A percentile compares a stretch with the other conserved stretches of the same genome.
Evolutionary conservation across 2,329 filamentous ascomycete species (phyloP).

Genomic region (Fusarium sp.): DNA sequence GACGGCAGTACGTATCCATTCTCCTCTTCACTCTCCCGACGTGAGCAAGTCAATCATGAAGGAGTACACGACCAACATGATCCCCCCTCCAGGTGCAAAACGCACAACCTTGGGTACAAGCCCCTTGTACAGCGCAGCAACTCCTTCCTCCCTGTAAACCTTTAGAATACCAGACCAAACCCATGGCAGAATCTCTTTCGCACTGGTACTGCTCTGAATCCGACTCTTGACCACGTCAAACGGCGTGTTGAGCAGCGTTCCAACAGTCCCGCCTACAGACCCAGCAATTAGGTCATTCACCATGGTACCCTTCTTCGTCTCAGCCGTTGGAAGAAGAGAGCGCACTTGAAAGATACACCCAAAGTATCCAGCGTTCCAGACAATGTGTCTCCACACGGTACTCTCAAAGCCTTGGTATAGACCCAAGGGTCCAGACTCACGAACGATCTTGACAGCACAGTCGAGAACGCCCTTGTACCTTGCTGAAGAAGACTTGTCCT

Average conservation of each 20-base stretch:
- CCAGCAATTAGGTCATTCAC: background rate
- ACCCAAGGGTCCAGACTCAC: background rate
- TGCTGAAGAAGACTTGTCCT: background rate
- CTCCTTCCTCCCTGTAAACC: background rate
- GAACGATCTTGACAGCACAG: background rate
- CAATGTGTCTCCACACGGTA: background rate
- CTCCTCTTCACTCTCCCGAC: background rate
- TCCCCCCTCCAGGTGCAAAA: background rate
- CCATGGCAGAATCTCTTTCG: background rate
- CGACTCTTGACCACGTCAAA: background rate
- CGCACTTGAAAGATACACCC: background rate
- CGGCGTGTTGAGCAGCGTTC: background rate
- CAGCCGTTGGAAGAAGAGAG: background rate
- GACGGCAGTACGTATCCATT: background rate
- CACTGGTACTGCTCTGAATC: background rate
- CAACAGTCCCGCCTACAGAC: background rate
- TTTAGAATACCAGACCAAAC: background rate
- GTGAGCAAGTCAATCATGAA: background rate
- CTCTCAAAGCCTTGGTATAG: background rate
- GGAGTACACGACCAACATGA: background rate
- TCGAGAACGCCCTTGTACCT: background rate
- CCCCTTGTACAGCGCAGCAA: background rate
- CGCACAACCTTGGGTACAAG: background rate
- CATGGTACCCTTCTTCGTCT: background rate
- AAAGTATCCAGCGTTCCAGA: background rate